Evolutionary conservation across 78 protist genomes (phyloP).

Genomic region (Capsaspora owczarzaki): DNA sequence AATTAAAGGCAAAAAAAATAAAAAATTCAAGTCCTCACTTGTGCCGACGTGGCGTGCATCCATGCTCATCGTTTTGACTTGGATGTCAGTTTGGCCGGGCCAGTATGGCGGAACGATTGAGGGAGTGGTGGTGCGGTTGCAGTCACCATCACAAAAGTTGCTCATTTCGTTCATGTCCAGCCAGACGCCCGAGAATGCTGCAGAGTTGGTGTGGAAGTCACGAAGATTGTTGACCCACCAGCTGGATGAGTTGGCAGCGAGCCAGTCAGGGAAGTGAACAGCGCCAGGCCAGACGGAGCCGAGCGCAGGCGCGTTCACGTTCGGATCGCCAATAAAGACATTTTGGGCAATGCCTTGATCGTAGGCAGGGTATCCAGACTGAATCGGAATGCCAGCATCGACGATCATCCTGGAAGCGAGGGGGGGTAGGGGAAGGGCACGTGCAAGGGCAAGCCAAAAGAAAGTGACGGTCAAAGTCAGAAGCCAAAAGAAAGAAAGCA

Average conservation of each 20-base stretch:
- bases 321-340: neutral
- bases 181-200: slow-evolving; percentile 45
- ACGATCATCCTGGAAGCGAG: slow-evolving; percentile 29
- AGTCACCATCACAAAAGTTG: slow-evolving; percentile 25
- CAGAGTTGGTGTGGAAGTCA: too few relatives aligned
- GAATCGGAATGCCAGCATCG: slow-evolving; percentile 65
- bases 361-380: slow-evolving; percentile 22
- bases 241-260: too few relatives aligned
- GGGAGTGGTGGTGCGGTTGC: slow-evolving; percentile 13
- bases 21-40: too few relatives aligned
- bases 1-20: too few relatives aligned
- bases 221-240: too few relatives aligned
- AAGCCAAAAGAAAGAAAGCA: neutral
- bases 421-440: neutral
- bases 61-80: neutral
- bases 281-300: slow-evolving; percentile 80
- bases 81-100: neutral
- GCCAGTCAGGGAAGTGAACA: too few relatives aligned
- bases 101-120: slow-evolving; percentile 10
- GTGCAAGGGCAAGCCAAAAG: neutral
- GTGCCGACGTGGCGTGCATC: too few relatives aligned
- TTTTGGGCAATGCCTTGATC: slow-evolving; percentile 14
- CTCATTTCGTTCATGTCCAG: slow-evolving; percentile 78
- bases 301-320: neutral
- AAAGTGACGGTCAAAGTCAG: neutral